Conservation (phyloP, 768 basidiomycete genomes). For the Coprinopsis sp. region DNA sequence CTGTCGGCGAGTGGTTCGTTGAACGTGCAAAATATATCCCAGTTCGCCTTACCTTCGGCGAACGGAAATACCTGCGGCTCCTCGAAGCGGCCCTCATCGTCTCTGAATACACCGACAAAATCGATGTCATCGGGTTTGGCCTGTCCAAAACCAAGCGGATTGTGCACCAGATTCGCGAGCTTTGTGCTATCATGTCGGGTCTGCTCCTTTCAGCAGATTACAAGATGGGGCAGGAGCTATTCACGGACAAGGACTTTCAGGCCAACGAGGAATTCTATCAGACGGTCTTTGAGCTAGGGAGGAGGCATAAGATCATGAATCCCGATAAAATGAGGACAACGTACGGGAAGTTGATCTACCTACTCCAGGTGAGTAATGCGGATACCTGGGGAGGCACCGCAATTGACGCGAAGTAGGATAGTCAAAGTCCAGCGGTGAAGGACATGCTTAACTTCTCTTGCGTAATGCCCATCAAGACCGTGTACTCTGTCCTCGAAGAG, state of each 20-base stretch:
- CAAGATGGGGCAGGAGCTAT: conserved; percentile 83
- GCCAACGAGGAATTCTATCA: conserved; percentile 79
- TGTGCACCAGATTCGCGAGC: conserved; percentile 79
- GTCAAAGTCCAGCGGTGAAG: conserved; percentile 77
- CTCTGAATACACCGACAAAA: conserved; percentile 88
- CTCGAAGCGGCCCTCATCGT: conserved; percentile 81
- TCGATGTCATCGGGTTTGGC: conserved; percentile 75
- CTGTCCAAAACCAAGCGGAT: conserved; percentile 84
- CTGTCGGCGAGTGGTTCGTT: conserved; percentile 82
- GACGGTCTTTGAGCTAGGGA: conserved; percentile 73
- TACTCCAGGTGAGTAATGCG: conserved; percentile 72
- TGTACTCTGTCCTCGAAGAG: conserved; percentile 62
- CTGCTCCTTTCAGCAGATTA: conserved; percentile 80
- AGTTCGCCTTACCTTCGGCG: conserved; percentile 63
- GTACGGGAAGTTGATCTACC: conserved; percentile 81
- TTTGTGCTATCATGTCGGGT: conserved; percentile 85
- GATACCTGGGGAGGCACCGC: too few relatives aligned
- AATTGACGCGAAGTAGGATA: conserved; percentile 70
- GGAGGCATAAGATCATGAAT: conserved; percentile 88
- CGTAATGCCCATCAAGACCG: conserved; percentile 72
- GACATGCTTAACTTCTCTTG: conserved; percentile 78
- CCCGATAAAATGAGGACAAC: conserved; percentile 89
- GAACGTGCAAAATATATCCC: conserved; percentile 81
- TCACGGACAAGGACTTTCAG: conserved; percentile 76
- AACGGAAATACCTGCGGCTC: conserved; percentile 82